Percentiles rank a stretch among this genome's conserved stretches.
Conservation (phyloP, 1,139 yeast species). For the Sugiyamaella sp. region DNA sequence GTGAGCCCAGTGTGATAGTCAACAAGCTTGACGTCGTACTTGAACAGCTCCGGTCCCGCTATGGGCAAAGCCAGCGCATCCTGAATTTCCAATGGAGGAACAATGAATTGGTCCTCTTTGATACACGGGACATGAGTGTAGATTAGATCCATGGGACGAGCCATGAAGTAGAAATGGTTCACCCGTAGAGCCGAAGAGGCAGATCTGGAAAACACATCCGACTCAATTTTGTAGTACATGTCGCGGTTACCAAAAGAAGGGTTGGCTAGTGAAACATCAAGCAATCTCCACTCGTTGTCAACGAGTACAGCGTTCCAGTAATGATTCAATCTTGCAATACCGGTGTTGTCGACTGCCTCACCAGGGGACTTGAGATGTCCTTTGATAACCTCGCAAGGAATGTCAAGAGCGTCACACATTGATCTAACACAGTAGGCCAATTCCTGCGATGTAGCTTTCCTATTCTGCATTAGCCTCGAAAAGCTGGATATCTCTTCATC, state of each 20-base stretch:
- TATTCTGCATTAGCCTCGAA: constrained; percentile 44
- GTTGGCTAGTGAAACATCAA: constrained; percentile 71
- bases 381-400: constrained; percentile 73
- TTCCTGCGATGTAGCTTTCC: constrained; percentile 68
- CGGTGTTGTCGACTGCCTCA: constrained; percentile 48
- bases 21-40: constrained; percentile 57
- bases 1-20: constrained; percentile 80
- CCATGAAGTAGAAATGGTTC: constrained; percentile 65
- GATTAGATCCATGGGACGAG: constrained; percentile 72
- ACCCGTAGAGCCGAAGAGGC: constrained; percentile 7
- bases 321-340: constrained; percentile 67
- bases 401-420: constrained; percentile 68
- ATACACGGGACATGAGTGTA: constrained; percentile 86
- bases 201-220: constrained; percentile 5
- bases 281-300: constrained; percentile 74
- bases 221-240: constrained; percentile 28
- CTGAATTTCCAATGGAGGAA: constrained; percentile 79
- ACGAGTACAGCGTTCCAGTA: constrained; percentile 83
- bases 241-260: constrained; percentile 51
- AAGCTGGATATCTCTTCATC: constrained; percentile 28
- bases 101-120: constrained; percentile 78
- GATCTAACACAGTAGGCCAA: constrained; percentile 74
- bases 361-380: constrained; percentile 87
- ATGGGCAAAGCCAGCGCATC: constrained; percentile 83
- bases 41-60: constrained; percentile 78